These are phyloP conservation scores for Opeltia flavorubescens DNA, from an alignment of 495 filamentous ascomycete genomes.

Conservation along the genomic window DNA sequence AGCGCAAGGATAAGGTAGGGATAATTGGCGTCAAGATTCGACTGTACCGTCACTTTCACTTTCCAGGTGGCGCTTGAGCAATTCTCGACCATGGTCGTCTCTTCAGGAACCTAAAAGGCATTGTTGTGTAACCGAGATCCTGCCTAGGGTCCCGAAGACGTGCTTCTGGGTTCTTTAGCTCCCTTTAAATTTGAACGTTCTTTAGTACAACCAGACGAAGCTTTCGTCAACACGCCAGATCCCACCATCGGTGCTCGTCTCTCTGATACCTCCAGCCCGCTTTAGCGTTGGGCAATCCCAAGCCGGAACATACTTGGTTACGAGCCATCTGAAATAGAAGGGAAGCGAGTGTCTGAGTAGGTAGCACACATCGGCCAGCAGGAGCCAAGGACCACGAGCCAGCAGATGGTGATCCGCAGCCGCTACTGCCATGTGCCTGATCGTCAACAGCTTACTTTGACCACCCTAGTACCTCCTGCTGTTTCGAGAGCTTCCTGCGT, in stretches of 20 bases:
- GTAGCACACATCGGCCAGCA: too few species aligned
- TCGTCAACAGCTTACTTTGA: constrained; percentile 1
- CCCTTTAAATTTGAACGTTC: not conserved
- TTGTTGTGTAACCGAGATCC: not conserved
- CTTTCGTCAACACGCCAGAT: not conserved
- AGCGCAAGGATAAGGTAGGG: not conserved
- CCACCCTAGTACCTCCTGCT: not conserved
- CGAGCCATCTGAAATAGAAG: too few species aligned
- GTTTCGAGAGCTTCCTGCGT: not conserved
- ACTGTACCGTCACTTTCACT: too few species aligned
- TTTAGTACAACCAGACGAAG: not conserved
- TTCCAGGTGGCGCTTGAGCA: too few species aligned
- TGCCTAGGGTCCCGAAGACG: not conserved
- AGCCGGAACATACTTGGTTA: not conserved
- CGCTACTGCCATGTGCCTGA: constrained; percentile 3
- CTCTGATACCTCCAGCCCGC: not conserved
- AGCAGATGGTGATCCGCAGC: not conserved
- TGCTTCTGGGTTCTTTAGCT: not conserved
- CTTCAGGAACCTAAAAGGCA: not conserved
- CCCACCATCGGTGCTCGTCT: not conserved
- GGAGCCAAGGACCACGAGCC: not conserved
- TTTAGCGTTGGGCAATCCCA: not conserved
- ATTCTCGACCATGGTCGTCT: too few species aligned
- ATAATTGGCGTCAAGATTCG: too few species aligned
- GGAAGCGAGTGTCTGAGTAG: too few species aligned